Base-by-base conservation (phyloP, 176 grass and related monocot species). In the Triticum aestivum region DNA sequence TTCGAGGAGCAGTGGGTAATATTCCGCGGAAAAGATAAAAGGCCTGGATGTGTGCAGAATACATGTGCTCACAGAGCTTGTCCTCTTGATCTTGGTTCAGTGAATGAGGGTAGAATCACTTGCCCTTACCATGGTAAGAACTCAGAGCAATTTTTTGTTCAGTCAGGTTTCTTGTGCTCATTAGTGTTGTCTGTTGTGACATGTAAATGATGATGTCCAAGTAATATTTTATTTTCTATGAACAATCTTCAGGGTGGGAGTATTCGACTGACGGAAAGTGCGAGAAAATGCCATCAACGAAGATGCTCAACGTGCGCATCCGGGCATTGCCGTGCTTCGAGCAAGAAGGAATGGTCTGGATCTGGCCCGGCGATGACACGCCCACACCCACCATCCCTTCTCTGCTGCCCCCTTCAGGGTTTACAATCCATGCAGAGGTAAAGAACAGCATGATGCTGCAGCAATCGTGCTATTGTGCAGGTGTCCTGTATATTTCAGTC, bases 321-420 rank as follows among this genome's bases (percentile, higher is more conserved):
- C 87, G 69, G 52, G 85, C 97, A 69, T 90, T 99, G 84, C 90
- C 94, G 26, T 99, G 97, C 74, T 94, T 96, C 23, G 97, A 99
- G 89, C 92, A 94, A 80, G 97, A 99, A 90, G 94, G 97, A 64
- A 96, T 99, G 97, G 91, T 99, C 78, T 99, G 97, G 97, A 91
- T 99, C 32, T 99, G 97, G 97, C 97, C 94, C 42, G 97, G 97
- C 1, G 73, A 86, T 49, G 90, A 93, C 2, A 89, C 97, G 32
- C 97, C 97, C 0, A 87, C 66, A 13, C 38, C 89, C 17, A 92
- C 87, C 20, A 88, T 99, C 76, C 97, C 97, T 75, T 99, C 97
- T 47, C 78, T 99, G 35, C 76, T 94, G 61, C 97, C 97, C 56
- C 94, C 97, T 87, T 39, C 92, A 37, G 97, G 94, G 82, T 99